These are phyloP conservation scores for Boletus rufocinnamomeus DNA, from an alignment of 768 basidiomycete genomes.

Conservation along the genomic window DNA sequence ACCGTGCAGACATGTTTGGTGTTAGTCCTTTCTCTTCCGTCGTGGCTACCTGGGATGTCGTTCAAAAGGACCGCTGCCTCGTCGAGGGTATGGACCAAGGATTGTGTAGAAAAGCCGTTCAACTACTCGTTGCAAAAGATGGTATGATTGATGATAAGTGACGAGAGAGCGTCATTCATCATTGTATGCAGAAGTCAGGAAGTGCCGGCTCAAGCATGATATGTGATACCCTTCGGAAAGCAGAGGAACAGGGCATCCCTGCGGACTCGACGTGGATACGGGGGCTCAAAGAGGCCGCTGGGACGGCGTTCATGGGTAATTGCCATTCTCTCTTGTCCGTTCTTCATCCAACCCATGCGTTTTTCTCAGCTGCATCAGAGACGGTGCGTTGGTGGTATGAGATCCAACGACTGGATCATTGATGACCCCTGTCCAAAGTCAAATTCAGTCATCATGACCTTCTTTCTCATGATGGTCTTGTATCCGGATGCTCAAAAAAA, in stretches of 20 bases:
- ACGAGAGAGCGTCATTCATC: not conserved
- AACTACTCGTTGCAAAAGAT: constrained; percentile 9
- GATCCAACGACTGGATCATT: not conserved
- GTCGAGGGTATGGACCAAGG: constrained; percentile 6
- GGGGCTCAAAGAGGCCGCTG: constrained; percentile 15
- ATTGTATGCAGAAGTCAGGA: constrained; percentile 6
- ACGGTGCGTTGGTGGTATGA: constrained; percentile 13
- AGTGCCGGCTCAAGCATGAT: constrained; percentile 4
- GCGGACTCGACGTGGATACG: constrained; percentile 5
- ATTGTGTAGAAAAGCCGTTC: constrained; percentile 15
- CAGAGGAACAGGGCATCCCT: constrained; percentile 1
- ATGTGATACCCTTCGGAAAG: constrained; percentile 7
- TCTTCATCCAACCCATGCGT: not conserved
- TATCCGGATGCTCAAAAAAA: constrained; percentile 13
- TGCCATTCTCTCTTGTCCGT: not conserved
- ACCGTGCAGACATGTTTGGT: not conserved
- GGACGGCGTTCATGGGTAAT: constrained; percentile 16
- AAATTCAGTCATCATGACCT: constrained; percentile 23
- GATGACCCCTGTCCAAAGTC: constrained; percentile 7
- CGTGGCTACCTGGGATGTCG: constrained; percentile 18
- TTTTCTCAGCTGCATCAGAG: constrained; percentile 13
- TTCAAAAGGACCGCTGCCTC: constrained; percentile 6
- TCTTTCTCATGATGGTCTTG: constrained; percentile 14
- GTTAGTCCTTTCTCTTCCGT: constrained; percentile 8
- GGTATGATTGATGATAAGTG: not conserved